Evolutionary conservation across 1,284 basidiomycete genomes (phyloP).

Genomic region (Cutaneotrichosporon dermatis): DNA sequence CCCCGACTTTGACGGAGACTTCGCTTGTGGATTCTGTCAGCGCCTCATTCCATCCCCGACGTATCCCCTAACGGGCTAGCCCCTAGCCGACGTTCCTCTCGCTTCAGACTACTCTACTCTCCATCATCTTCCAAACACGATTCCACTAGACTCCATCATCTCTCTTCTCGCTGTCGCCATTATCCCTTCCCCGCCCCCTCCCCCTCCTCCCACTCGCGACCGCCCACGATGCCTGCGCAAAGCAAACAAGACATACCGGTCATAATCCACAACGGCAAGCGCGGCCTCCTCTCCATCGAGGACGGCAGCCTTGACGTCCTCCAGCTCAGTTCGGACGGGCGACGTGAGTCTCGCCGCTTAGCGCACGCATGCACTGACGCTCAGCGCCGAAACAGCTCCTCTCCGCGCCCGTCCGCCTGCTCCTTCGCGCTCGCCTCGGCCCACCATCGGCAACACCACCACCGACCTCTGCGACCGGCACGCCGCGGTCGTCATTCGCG

Average conservation of each 20-base stretch:
- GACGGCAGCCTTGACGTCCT: constrained; percentile 40
- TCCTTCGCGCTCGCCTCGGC: constrained; percentile 31
- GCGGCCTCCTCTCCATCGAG: constrained; percentile 41
- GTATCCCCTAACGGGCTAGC: too few relatives aligned
- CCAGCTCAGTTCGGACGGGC: constrained; percentile 42
- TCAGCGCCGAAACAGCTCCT: constrained; percentile 43
- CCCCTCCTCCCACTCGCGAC: not conserved
- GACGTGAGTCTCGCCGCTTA: constrained; percentile 36
- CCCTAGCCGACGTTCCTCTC: too few relatives aligned
- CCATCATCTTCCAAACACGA: too few relatives aligned
- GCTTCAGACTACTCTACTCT: too few relatives aligned
- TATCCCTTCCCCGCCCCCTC: too few relatives aligned
- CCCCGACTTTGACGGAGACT: too few relatives aligned
- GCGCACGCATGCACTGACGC: constrained; percentile 1
- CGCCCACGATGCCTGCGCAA: constrained; percentile 1
- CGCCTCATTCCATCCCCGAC: too few relatives aligned
- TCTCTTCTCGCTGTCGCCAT: too few relatives aligned
- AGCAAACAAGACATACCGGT: constrained; percentile 36
- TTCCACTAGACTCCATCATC: too few relatives aligned
- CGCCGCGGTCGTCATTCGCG: too few relatives aligned
- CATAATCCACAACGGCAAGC: constrained; percentile 40
- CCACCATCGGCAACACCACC: not conserved
- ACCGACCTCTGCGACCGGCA: not conserved
- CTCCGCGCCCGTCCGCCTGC: constrained; percentile 29
- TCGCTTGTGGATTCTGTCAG: too few relatives aligned